Evolutionary conservation across 768 basidiomycete genomes (phyloP), one percentile per base, ranked within the genome.

Genomic region (Hypholoma fasciculare): DNA sequence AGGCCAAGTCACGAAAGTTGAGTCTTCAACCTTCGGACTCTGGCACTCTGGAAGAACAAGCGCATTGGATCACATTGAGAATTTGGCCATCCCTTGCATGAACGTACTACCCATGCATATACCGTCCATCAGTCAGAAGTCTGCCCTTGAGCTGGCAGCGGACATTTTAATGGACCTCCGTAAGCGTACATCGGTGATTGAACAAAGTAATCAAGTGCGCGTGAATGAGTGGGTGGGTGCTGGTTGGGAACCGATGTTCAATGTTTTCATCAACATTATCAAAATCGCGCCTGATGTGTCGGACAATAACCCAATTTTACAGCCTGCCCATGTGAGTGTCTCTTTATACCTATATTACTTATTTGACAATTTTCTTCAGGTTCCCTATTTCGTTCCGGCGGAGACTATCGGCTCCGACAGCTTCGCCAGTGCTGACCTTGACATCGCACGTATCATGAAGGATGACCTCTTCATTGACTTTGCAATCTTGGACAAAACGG

Each of bases 11-110:
- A 67, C 71, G 9, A 59, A 63, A 3, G 59, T 70, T 17, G 59
- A 63, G 13, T 61, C 60, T 17, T 70, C 73, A 2, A 76, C 72
- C 7, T 77, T 82, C 50, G 78, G 78, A 4, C 69, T 82, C 14
- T 82, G 80, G 80, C 79, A 80, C 50, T 74, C 75, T 6, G 78
- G 80, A 23, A 68, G 80, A 44, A 75, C 75, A 13, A 74, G 76
- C 11, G 47, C 67, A 11, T 42, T 75, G 19, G 65, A 71, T 23
- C 65, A 71, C 17, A 65, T 77, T 19, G 74, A 74, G 27, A 69
- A 66, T 37, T 59, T 81, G n/a, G 76, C 76, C 4, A 61, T 74
- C 16, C 78, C 80, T n/a, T 79, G 77, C 59, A 70, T 78, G 66
- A 80, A 81, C 55, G 70, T 78, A 8, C 57, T 80, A 17, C 78